Base-by-base conservation (phyloP, 2,329 filamentous ascomycete species). In the Penicillium sp. region DNA sequence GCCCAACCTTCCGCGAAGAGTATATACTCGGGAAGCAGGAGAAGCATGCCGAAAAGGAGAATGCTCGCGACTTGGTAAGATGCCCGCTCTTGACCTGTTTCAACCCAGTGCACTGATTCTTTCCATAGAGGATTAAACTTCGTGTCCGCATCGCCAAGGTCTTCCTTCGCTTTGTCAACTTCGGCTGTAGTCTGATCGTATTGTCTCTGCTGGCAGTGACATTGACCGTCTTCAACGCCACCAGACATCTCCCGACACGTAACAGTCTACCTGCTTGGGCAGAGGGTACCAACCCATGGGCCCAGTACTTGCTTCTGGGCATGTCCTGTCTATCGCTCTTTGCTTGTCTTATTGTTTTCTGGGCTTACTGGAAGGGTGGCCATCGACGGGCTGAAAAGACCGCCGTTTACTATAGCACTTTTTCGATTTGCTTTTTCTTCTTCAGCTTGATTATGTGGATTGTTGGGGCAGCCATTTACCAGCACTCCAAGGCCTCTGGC, bases 181-280 rank as follows among this genome's bases (percentile, higher is more conserved):
- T 98, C 70, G 89, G 88, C 69, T 98, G 93, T 77, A 91, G 87
- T 68, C 78, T 97, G 50, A 96, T 98, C 66, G 88, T 98, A 56
- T 79, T 98, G 47, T 78, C 89, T 52, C 91, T 98, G 81, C 75
- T 98, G 44, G 84, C 86, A 11, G 81, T 88, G n/a, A 89, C 88
- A 3, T 87, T 98, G 63, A 75, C 83, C 57, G 90, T 98, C 69
- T 98, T 98, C 81, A 89, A 93, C 68, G 80, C 89, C 40, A 96
- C 93, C 49, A 87, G 81, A 65, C 44, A 72, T 13, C 76, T 98
- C 1, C 81, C 89, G 27, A 63, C 81, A 11, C 81, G 91, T 56
- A 95, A 88, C 74, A 82, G 80, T 51, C 81, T 95, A 55, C 88
- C 89, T 5, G 72, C 93, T 2, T 98, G 93, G 93, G 87, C 90